A percentile compares a stretch with the other conserved stretches of the same genome.
Evolutionary conservation across 345 rosid genomes (phyloP).

Genomic region (Ceriops zippeliana): DNA sequence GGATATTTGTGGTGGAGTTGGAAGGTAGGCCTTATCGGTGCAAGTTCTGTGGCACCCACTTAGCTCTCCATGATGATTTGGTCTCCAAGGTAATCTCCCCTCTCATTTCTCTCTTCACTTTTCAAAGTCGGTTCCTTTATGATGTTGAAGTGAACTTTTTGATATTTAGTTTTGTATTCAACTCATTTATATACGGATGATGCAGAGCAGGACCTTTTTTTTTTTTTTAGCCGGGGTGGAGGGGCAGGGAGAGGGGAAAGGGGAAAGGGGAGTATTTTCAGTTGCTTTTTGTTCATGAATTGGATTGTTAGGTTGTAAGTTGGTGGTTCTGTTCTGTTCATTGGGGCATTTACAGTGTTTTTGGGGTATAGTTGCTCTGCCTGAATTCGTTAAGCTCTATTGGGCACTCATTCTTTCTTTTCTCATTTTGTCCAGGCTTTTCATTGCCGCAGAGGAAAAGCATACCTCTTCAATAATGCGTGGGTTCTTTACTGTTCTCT

Average conservation of each 20-base stretch:
- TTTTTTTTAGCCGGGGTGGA: no score
- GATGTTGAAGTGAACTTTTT: not conserved
- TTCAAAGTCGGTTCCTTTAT: not conserved
- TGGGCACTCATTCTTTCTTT: not conserved
- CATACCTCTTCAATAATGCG: slow-evolving; percentile 76
- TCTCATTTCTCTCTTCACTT: not conserved
- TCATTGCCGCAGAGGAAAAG: slow-evolving; percentile 71
- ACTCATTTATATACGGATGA: no score
- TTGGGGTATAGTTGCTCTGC: not conserved
- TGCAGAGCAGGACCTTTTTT: no score
- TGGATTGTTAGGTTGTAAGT: not conserved
- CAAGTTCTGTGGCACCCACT: slow-evolving; percentile 81
- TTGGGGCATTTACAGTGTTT: not conserved
- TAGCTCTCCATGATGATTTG: slow-evolving; percentile 68
- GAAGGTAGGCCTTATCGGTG: slow-evolving; percentile 90
- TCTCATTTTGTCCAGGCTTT: slow-evolving; percentile 44
- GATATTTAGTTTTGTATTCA: not conserved
- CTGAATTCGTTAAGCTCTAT: not conserved
- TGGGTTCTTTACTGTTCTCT: slow-evolving; percentile 34
- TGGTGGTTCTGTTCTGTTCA: not conserved
- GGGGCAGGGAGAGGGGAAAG: no score
- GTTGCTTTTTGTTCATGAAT: not conserved
- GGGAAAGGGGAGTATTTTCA: not conserved
- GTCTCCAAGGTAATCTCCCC: slow-evolving; percentile 48
- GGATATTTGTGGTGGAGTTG: slow-evolving; percentile 80